phyloP scores from a whole-genome alignment of 495 filamentous ascomycete genomes.

The Penicillium waksmanii region DNA sequence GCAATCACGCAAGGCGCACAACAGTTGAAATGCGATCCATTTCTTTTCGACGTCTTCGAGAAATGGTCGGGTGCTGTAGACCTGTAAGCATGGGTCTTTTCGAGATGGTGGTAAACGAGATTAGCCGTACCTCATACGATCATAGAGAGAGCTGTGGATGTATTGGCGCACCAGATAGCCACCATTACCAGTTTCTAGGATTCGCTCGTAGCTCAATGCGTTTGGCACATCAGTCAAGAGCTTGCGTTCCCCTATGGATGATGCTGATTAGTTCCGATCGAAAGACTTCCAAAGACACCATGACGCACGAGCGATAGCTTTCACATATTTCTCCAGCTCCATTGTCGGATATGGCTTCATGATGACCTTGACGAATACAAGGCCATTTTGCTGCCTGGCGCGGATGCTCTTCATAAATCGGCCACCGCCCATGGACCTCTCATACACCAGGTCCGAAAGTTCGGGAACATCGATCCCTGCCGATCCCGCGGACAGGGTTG shows the following conservation, averaged over 20 bases:
- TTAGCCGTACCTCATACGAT: conserved; percentile 74
- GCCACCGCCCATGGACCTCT: conserved; percentile 90
- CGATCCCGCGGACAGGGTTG: conserved; percentile 84
- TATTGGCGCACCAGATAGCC: conserved; percentile 97
- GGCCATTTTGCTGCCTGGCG: conserved; percentile 83
- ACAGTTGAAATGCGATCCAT: conserved; percentile 95
- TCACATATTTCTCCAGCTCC: conserved; percentile 76
- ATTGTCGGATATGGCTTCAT: conserved; percentile 85
- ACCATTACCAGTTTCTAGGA: conserved; percentile 85
- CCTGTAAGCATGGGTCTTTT: conserved; percentile 13
- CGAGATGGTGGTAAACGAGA: background rate
- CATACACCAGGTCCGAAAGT: conserved; percentile 84
- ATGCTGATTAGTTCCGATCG: conserved; percentile 27
- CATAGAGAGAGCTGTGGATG: conserved; percentile 95
- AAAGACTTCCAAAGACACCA: conserved; percentile 1
- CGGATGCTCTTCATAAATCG: conserved; percentile 97
- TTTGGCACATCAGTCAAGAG: conserved; percentile 84
- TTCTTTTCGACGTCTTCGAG: conserved; percentile 98
- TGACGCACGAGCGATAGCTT: conserved; percentile 70
- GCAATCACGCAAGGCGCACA: conserved; percentile 91
- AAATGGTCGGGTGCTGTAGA: conserved; percentile 87
- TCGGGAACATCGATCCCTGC: conserved; percentile 94
- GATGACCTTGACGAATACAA: conserved; percentile 90
- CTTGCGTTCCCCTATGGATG: conserved; percentile 71
- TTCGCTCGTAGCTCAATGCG: conserved; percentile 84